Base-by-base conservation (phyloP, 1,284 basidiomycete genomes). In the Singerocomus rubriflavus region DNA sequence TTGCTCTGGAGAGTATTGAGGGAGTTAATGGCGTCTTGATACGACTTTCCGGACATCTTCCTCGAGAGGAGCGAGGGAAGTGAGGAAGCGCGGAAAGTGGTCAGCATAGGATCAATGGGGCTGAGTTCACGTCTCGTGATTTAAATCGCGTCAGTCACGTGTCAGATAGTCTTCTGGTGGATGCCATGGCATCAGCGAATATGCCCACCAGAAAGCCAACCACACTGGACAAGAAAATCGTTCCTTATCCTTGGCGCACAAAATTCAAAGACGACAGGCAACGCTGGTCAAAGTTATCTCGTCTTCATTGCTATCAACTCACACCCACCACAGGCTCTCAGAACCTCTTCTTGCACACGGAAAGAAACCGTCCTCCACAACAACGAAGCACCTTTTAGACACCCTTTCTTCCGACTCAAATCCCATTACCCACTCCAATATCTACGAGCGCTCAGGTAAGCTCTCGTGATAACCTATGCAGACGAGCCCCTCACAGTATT, bases 1-100 rank as follows among this genome's bases (percentile, higher is more conserved):
- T 99, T 99, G 36, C 88, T 91, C 69, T 99, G 96, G 27, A 98
- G 81, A 31, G 90, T 82, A 70, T 99, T 99, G 53, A 99, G 81
- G 50, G 82, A 77, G 50, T 87, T 80, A 58, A 99, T 82, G 0
- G 97, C 97, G 56, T 94, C 89, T 59, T 79, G 73, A 63, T 91
- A 91, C 4, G 82, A 77, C 47, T 39, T 48, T 44, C 34, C 49
- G 3, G 82, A 76, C 77, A 82, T 80, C 34, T 45, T 61, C 55
- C 76, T 68, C 40, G 55, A 59, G 50, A 43, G 33, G 25, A 53
- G 47, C 51, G 52, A 49, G 41, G 51, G 42, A 36, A 43, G 37
- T 45, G 56, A 56, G 46, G 48, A 53, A 29, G 52, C 26, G 41
- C 42, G 57, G 56, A 59, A 47, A 48, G 44, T 53, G 61, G 33